Conservation (phyloP, 129 eudicot species). For the Sambucus nigra region DNA sequence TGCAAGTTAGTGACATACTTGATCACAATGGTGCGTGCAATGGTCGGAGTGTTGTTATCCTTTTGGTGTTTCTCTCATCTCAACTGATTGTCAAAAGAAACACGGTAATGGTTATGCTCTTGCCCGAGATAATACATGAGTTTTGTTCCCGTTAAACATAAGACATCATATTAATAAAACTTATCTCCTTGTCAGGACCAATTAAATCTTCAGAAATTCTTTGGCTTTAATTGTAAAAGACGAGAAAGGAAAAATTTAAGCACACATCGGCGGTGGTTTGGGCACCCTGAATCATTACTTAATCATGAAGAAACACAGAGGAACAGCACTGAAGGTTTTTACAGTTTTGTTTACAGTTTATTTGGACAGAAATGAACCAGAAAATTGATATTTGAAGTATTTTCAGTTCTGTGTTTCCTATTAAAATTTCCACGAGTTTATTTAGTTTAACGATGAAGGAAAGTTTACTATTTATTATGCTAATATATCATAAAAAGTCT, state of each 20-base stretch:
- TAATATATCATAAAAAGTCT: no score
- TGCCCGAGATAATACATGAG: background rate
- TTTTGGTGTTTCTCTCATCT: slow-evolving; percentile 78
- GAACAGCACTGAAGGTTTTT: slow-evolving; percentile 31
- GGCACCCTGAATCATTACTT: slow-evolving; percentile 21
- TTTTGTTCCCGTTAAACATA: slow-evolving; percentile 2
- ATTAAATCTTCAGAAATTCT: slow-evolving; percentile 72
- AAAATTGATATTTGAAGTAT: no score
- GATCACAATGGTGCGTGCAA: slow-evolving; percentile 86
- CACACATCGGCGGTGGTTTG: slow-evolving; percentile 26
- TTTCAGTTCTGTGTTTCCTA: no score
- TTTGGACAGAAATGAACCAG: no score
- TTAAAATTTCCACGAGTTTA: no score
- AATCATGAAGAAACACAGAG: slow-evolving; percentile 22
- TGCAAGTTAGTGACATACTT: slow-evolving; percentile 88
- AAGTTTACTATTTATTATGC: no score
- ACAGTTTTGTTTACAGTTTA: no score
- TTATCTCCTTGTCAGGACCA: slow-evolving; percentile 46
- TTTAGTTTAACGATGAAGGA: no score
- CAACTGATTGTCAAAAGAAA: slow-evolving; percentile 68
- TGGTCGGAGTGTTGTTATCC: slow-evolving; percentile 61
- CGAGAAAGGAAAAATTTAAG: slow-evolving; percentile 40
- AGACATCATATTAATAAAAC: slow-evolving; percentile 4
- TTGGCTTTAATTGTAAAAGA: slow-evolving; percentile 49
- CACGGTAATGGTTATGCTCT: slow-evolving; percentile 33